Evolutionary conservation across 139 green algal genomes (phyloP).

Genomic region (Asterochloris erici): DNA sequence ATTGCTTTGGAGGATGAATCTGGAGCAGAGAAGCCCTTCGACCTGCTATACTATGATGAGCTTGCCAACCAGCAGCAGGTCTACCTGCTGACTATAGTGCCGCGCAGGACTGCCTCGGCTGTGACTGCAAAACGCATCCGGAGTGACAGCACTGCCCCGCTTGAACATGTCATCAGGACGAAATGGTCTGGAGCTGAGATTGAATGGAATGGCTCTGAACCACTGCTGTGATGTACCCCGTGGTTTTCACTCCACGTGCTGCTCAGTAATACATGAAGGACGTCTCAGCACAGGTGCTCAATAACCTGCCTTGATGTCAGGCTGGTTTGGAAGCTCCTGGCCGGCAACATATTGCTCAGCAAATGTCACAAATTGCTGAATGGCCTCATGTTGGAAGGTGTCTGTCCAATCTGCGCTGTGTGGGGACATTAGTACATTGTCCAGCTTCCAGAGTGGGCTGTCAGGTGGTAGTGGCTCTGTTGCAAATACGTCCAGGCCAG

Average conservation of each 20-base stretch:
- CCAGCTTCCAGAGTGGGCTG: slow-evolving; percentile 66
- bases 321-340: slow-evolving; percentile 64
- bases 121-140: background rate
- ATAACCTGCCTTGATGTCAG: slow-evolving; percentile 66
- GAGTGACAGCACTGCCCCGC: background rate
- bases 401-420: slow-evolving; percentile 69
- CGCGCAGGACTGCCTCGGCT: background rate
- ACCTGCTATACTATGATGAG: slow-evolving; percentile 35
- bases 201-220: slow-evolving; percentile 5
- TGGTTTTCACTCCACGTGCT: background rate
- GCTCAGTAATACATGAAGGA: too few relatives aligned
- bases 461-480: slow-evolving; percentile 66
- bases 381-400: slow-evolving; percentile 32
- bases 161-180: slow-evolving; percentile 8
- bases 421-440: slow-evolving; percentile 73
- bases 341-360: slow-evolving; percentile 20
- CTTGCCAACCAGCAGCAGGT: slow-evolving; percentile 22
- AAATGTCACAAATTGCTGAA: slow-evolving; percentile 13
- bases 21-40: background rate
- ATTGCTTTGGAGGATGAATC: too few relatives aligned
- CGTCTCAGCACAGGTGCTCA: slow-evolving; percentile 15
- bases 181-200: background rate
- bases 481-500: slow-evolving; percentile 76
- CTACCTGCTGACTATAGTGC: background rate
- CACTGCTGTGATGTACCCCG: background rate